These are phyloP conservation scores for Fusarium nelsonii DNA, from an alignment of 2,329 filamentous ascomycete genomes.

Conservation along the genomic window DNA sequence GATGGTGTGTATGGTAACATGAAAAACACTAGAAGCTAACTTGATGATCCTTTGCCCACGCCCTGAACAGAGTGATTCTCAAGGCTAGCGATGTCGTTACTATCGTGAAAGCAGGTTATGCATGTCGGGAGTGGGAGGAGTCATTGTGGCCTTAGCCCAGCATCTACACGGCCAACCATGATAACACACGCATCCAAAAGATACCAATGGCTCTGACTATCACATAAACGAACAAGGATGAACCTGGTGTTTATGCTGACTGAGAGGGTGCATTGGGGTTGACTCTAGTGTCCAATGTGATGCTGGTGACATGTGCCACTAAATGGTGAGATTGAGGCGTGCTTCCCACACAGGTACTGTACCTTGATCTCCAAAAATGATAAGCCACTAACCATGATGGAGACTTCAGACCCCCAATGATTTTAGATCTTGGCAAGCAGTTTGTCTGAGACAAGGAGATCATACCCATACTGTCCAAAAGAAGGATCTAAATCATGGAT, in stretches of 20 bases:
- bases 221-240: conserved; percentile 23
- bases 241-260: conserved; percentile 6
- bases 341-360: too few species aligned
- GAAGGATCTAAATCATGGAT: conserved; percentile 10
- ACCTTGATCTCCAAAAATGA: neutral
- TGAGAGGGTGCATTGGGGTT: conserved; percentile 22
- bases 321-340: too few species aligned
- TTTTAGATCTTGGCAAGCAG: conserved; percentile 6
- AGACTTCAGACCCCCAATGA: conserved; percentile 1
- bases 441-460: conserved; percentile 31
- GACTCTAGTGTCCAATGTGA: conserved; percentile 11
- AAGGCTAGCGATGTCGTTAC: neutral
- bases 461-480: conserved; percentile 5
- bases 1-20: neutral
- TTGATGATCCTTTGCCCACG: neutral
- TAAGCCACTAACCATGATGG: conserved; percentile 1
- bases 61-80: neutral
- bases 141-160: neutral
- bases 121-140: neutral
- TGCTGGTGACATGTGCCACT: neutral
- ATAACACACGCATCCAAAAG: neutral
- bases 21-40: neutral
- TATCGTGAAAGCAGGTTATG: neutral
- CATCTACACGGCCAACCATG: conserved; percentile 6
- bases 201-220: conserved; percentile 3